Conservation (phyloP, 306 rosid species). For the peach (Prunus persica) region Prunus_persica_NCBIv2 NC_034014.1:4368501-4369000, state of each 20-base stretch:
- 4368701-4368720: slow-evolving; percentile 80
- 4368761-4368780: slow-evolving; percentile 92
- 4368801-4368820: slow-evolving; percentile 91
- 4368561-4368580: background rate
- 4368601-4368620: background rate
- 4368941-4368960: slow-evolving; percentile 16
- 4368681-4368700: slow-evolving; percentile 83
- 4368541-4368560: background rate
- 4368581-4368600: too few species aligned
- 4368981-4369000: slow-evolving; percentile 91
- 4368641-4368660: slow-evolving; percentile 96
- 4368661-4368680: slow-evolving; percentile 97
- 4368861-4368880: slow-evolving; percentile 51
- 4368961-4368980: slow-evolving; percentile 96
- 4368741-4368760: slow-evolving; percentile 91
- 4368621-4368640: slow-evolving; percentile 51
- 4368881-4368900: background rate
- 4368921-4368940: background rate
- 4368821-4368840: slow-evolving; percentile 96
- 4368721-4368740: slow-evolving; percentile 83
- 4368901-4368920: background rate
- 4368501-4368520: background rate
- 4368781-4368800: slow-evolving; percentile 92
- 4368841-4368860: slow-evolving; percentile 97
- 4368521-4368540: background rate